Evolutionary conservation across 1,284 basidiomycete species (phyloP), one percentile per base, ranked within the genome.

Genomic region (Xanthoconium separans): DNA sequence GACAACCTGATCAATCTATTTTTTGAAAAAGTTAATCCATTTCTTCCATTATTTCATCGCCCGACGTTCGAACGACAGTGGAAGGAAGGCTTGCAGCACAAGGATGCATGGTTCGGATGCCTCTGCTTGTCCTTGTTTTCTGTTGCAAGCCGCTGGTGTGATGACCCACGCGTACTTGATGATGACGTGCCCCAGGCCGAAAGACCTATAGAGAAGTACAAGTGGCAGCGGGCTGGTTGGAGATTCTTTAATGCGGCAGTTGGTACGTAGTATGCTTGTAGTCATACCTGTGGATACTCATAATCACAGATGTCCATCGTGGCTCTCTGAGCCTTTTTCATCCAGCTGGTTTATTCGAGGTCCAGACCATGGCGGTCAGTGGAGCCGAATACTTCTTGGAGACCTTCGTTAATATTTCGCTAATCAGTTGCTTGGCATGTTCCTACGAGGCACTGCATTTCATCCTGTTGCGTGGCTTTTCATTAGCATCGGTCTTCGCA

Each of bases 281-380:
- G 20, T n/a, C 15, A 20, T 18, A 22, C 36, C n/a, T 15, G 24
- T 34, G 36, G 48, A 42, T 49, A 31, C 48, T 63, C 43, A 59
- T 46, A 8, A 24, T 55, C 47, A 43, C 57, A 79, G 80, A 71
- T 51, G 68, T 89, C 5, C 76, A 85, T 65, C 73, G 79, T 30
- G 65, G 77, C 50, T 80, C 83, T 20, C 77, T 77, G 55, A 83
- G 79, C 47, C 72, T 86, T 52, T 74, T 91, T 53, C 77, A 81
- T 56, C 81, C 83, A 0, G 81, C 87, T 4, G 79, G 77, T 47
- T 67, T 94, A n/a, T 86, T 84, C 58, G 91, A 93, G 65, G 73
- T 94, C 12, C 91, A 93, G 66, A 75, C 79, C 2, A 80, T 81
- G 57, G 69, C 73, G 31, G 83, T 84, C 58, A 63, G 76, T 69